A percentile compares a stretch with the other conserved stretches of the same genome.
phyloP scores from a whole-genome alignment of 352 stramenopile genomes.

The Hyaloperonospora brassicae region DNA sequence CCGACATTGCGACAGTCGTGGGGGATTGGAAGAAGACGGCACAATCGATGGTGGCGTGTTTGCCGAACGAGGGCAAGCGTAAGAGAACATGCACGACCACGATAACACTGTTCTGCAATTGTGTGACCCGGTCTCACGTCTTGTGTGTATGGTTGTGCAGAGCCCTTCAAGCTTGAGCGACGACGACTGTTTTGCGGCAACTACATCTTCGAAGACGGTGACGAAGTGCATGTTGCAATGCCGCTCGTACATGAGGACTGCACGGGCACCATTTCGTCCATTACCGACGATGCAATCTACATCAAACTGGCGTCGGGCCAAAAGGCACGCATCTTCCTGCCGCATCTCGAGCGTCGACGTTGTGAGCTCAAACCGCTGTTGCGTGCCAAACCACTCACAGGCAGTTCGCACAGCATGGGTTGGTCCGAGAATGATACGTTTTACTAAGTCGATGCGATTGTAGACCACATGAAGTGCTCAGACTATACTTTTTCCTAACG shows the following conservation, averaged over 20 bases:
- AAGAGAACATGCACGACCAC: constrained; percentile 5
- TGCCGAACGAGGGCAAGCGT: constrained; percentile 30
- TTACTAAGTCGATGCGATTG: constrained; percentile 18
- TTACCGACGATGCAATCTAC: constrained; percentile 65
- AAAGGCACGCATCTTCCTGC: constrained; percentile 56
- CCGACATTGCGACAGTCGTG: constrained; percentile 52
- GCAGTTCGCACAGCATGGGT: constrained; percentile 41
- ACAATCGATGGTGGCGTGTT: constrained; percentile 16
- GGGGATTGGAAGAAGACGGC: constrained; percentile 27
- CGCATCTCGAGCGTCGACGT: constrained; percentile 31
- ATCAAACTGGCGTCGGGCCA: constrained; percentile 56
- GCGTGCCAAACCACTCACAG: constrained; percentile 35
- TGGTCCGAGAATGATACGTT: constrained; percentile 62
- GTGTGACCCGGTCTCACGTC: constrained; percentile 4
- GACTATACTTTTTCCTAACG: constrained; percentile 11
- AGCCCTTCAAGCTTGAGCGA: constrained; percentile 40
- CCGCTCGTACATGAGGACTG: constrained; percentile 62
- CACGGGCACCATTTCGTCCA: constrained; percentile 67
- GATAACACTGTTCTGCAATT: not conserved
- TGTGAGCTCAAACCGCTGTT: constrained; percentile 63
- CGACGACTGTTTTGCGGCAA: constrained; percentile 56
- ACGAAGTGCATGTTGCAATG: constrained; percentile 58
- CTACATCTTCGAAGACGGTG: constrained; percentile 73
- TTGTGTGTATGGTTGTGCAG: constrained; percentile 18
- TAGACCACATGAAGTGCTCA: constrained; percentile 7